These are phyloP conservation scores for Neonectria sp. DNA, from an alignment of 2,329 filamentous ascomycete genomes.

Conservation along the genomic window DNA sequence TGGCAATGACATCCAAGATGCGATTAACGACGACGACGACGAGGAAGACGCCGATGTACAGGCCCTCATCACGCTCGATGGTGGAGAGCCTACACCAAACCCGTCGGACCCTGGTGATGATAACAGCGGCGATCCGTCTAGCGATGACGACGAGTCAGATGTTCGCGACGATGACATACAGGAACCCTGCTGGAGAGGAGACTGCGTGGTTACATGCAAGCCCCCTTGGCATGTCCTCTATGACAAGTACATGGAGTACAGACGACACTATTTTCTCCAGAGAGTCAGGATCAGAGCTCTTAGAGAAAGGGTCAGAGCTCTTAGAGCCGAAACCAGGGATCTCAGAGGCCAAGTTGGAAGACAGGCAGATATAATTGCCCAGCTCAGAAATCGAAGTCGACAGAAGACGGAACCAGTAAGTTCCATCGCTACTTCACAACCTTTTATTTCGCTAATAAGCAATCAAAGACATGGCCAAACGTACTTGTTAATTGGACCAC, in stretches of 20 bases:
- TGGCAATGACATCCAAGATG: not conserved
- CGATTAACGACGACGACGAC: not conserved
- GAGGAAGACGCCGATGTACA: not conserved
- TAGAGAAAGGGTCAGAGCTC: not conserved
- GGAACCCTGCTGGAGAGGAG: not conserved
- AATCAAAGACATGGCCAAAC: not conserved
- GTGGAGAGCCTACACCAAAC: not conserved
- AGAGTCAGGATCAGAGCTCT: not conserved
- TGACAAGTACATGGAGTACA: not conserved
- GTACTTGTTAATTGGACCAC: not conserved
- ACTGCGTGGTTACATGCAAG: not conserved
- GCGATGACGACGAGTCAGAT: not conserved
- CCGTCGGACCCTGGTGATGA: not conserved
- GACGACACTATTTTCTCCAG: not conserved
- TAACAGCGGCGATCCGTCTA: not conserved
- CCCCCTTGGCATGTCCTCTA: not conserved
- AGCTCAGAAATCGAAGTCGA: too few relatives aligned
- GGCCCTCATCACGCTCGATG: too few relatives aligned
- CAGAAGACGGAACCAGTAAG: constrained; percentile 11
- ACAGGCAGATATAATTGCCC: not conserved
- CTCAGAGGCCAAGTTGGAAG: not conserved
- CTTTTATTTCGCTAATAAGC: not conserved
- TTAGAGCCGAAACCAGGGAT: not conserved
- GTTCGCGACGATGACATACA: not conserved
- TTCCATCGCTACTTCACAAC: not conserved